A percentile compares a stretch with the other conserved stretches of the same genome.
phyloP scores from a whole-genome alignment of 129 eudicot species.

The Mikania micrantha region DNA sequence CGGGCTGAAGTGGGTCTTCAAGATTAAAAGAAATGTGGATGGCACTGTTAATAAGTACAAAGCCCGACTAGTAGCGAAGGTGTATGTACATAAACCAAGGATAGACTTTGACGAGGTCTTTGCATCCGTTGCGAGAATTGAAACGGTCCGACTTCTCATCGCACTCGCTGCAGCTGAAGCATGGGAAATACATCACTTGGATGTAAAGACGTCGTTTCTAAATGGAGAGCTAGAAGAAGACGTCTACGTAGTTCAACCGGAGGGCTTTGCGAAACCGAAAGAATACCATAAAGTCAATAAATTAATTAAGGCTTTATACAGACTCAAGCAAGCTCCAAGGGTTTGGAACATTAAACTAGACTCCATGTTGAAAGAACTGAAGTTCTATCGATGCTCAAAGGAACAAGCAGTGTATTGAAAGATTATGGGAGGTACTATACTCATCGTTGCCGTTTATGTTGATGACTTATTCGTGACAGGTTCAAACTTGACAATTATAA shows the following conservation, averaged over 20 bases:
- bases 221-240: not conserved
- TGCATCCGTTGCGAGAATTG: not conserved
- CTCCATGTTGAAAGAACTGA: not conserved
- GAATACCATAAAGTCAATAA: not conserved
- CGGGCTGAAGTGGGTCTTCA: conserved; percentile 19
- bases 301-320: not conserved
- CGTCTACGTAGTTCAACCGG: not conserved
- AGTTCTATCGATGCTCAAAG: not conserved
- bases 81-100: not conserved
- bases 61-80: not conserved
- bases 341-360: not conserved
- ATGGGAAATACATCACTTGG: not conserved
- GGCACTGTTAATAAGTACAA: not conserved
- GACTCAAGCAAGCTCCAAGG: not conserved
- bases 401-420: not conserved
- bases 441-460: no score
- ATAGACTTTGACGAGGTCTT: not conserved
- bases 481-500: no score
- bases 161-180: not conserved
- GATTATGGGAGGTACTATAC: no score
- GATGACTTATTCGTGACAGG: no score
- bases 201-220: not conserved
- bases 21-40: not conserved
- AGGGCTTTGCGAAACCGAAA: not conserved
- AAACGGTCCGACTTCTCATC: not conserved